Conservation (phyloP, 495 filamentous ascomycete species). For the Schizothecium vesticola region DNA sequence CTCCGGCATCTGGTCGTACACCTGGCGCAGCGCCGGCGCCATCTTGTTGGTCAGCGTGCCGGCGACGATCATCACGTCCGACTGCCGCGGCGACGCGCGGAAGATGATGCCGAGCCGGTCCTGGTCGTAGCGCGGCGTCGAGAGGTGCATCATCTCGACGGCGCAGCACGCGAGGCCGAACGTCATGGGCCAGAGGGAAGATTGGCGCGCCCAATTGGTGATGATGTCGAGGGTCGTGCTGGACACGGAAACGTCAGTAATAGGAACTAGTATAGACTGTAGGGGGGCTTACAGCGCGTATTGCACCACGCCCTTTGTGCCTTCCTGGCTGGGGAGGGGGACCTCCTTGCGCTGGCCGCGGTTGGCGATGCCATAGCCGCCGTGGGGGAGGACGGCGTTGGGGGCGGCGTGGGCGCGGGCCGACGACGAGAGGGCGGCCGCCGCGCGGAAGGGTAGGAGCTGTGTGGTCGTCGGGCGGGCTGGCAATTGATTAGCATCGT, state of each 20-base stretch:
- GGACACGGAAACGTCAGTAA: slow-evolving; percentile 3
- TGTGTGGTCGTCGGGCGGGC: slow-evolving; percentile 57
- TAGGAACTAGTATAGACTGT: not conserved
- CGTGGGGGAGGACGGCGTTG: slow-evolving; percentile 37
- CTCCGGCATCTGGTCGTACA: slow-evolving; percentile 98
- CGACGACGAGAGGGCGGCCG: slow-evolving; percentile 59
- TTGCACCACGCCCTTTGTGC: slow-evolving; percentile 91
- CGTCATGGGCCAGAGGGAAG: slow-evolving; percentile 95
- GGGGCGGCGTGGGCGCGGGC: slow-evolving; percentile 50
- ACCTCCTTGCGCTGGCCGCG: slow-evolving; percentile 63
- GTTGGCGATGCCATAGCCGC: slow-evolving; percentile 35
- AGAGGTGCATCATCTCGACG: slow-evolving; percentile 98
- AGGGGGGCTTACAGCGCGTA: slow-evolving; percentile 74
- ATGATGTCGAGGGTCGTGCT: slow-evolving; percentile 90
- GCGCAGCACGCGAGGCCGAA: slow-evolving; percentile 97
- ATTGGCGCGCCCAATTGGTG: slow-evolving; percentile 91
- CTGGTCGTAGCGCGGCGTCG: slow-evolving; percentile 92
- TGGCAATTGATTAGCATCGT: slow-evolving; percentile 24
- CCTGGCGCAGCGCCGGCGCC: slow-evolving; percentile 88
- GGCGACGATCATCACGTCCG: slow-evolving; percentile 97
- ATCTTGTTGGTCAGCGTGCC: slow-evolving; percentile 98
- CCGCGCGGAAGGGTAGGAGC: slow-evolving; percentile 56
- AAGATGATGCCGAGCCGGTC: slow-evolving; percentile 96
- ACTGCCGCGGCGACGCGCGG: slow-evolving; percentile 89
- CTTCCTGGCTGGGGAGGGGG: slow-evolving; percentile 82